Evolutionary conservation across 1,284 basidiomycete genomes (phyloP), one percentile per base, ranked within the genome.

Genomic region (Puccinia hordei): DNA sequence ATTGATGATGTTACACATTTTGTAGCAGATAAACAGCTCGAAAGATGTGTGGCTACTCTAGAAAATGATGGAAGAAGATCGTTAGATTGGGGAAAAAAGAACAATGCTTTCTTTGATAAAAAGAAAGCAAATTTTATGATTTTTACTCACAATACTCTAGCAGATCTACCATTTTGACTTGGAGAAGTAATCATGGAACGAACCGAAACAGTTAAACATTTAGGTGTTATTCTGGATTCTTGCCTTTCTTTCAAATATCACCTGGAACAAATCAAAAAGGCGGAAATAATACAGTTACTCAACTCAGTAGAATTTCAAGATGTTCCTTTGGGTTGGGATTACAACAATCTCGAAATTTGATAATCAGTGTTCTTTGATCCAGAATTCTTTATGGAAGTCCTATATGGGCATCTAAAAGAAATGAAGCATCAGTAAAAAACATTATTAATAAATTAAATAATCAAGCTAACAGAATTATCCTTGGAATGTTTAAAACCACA

Each of bases 41-140:
- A 57, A 8, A 27, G n/a, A n/a, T n/a, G n/a, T n/a, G 27, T 57
- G 5, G 24, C 55, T 27, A 5, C n/a, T 5, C 55, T 57, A n/a
- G 55, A 57, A 57, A 57, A 24, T n/a, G 55, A 57, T 27, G 55
- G 55, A 2, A 8, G 27, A 5, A 2, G 55, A 5, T 57, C 55
- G n/a, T 27, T 57, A 6, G 24, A 57, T 8, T 44, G 41, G 41
- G 41, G 41, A 44, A 44, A 44, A 44, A 44, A 13, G 13, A 44
- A 44, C 22, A 57, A 57, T 57, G 55, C 55, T 8, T 27, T 57
- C 55, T 57, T 57, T 27, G 22, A 57, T 13, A 57, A 57, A 27
- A 57, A 57, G 24, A 57, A 57, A 27, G 55, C 55, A 2, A 57
- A 57, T 27, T 57, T 57, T 13, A 57, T 57, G 55, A 57, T 57